Base-by-base conservation (phyloP, 192 early-diverging fungal genomes). In the Coemansia sp. region DNA sequence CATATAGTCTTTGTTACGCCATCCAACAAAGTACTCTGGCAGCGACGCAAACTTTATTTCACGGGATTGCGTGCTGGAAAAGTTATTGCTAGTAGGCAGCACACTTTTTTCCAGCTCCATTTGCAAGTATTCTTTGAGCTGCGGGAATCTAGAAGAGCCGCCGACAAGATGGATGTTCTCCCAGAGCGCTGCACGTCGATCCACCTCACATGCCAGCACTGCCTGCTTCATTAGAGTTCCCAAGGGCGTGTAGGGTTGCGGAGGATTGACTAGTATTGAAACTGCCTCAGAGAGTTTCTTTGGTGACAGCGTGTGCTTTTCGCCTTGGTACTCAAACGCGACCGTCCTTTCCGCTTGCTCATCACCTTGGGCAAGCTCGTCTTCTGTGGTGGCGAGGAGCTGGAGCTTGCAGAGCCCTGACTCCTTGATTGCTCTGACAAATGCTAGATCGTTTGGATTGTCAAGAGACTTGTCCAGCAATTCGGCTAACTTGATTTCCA, bases 91-190 rank as follows among this genome's bases (percentile, higher is more conserved):
- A 2, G 84, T 68, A 2, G 89, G 67, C 38, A 95, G 72, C 4
- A 82, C 81, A 1, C 67, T 54, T 19, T 53, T 64, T 26, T 95
- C 87, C 24, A 95, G 74, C 28, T 87, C 81, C 14, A 78, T 58
- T 53, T 85, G 81, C 6, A 96, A 50, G 5, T 43, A 34, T 26
- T 62, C 66, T 25, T 60, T 64, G 30, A 77, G 57, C 14, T 88
- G 86, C 53, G 55, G 19, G 17, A 72, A 67, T 40, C 56, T 60
- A 28, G 80, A 77, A 17, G 78, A 80, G 2, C 96, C 96, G 29
- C 96, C 96, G 0, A 89, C 89, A 2, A 98, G 27, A 9, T 92
- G 73, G 27, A 97, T 79, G 51, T 78, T 77, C 50, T 97, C 94
- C 89, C 89, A 95, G 38, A 96, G 68, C 33, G 68, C 55, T n/a